Evolutionary conservation across 2,329 filamentous ascomycete genomes (phyloP).

Genomic region (Drechslera avenae): DNA sequence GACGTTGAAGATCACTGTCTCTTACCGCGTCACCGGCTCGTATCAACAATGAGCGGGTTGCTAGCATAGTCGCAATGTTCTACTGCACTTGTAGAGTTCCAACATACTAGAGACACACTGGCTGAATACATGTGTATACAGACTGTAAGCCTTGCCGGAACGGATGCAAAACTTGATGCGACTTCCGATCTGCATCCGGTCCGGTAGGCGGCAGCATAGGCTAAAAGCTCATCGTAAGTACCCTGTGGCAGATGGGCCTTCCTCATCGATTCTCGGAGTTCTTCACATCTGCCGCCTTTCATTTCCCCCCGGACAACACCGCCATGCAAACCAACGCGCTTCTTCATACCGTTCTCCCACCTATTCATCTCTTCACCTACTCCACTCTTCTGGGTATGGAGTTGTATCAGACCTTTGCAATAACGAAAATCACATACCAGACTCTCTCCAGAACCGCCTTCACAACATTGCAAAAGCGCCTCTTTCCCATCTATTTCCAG

Average conservation of each 20-base stretch:
- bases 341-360: slow-evolving; percentile 16
- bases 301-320: too few relatives aligned
- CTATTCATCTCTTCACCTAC: slow-evolving; percentile 49
- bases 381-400: slow-evolving; percentile 49
- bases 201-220: slow-evolving; percentile 9
- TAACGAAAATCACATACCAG: slow-evolving; percentile 49
- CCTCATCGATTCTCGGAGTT: neutral
- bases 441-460: slow-evolving; percentile 47
- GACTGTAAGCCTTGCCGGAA: neutral
- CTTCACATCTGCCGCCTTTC: too few relatives aligned
- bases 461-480: slow-evolving; percentile 46
- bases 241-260: too few relatives aligned
- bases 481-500: slow-evolving; percentile 51
- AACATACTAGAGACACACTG: too few relatives aligned
- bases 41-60: too few relatives aligned
- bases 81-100: too few relatives aligned
- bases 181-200: neutral
- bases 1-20: too few relatives aligned
- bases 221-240: neutral
- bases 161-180: neutral
- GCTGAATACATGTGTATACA: too few relatives aligned
- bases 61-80: neutral
- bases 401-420: slow-evolving; percentile 50
- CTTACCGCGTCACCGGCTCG: too few relatives aligned
- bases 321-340: neutral